Base-by-base conservation (phyloP, 495 filamentous ascomycete genomes). In the Penicillium paradoxum region DNA sequence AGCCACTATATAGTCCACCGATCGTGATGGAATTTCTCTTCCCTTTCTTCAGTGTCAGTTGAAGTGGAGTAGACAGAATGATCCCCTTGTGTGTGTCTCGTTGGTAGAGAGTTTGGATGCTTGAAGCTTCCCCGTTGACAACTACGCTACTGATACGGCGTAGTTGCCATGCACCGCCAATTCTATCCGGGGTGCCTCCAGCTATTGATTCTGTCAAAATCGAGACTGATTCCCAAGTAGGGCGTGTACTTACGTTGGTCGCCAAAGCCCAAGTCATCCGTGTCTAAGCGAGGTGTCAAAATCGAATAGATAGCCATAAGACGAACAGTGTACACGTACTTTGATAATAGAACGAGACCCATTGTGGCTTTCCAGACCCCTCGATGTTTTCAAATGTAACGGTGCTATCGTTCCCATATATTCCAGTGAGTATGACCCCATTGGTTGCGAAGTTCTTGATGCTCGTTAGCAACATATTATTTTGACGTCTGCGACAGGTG, bases 321-420 rank as follows among this genome's bases (percentile, higher is more conserved):
- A 15, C 6, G 14, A 8, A 19, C 7, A 29, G 4, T 7, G 21
- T 10, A 18, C 34, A 50, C 62, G 14, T 45, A 65, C 59, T 65
- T 39, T 65, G 62, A 44, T 79, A 79, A 51, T 80, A 76, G 59
- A 81, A 79, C 0, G 78, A 79, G 11, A 81, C 67, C 76, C 75
- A 81, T 69, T 81, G 78, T 2, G 71, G 72, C 33, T 74, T 69
- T 17, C 77, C 78, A 6, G 70, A 63, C 6, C 78, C 78, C 49
- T 75, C 59, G 17, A 81, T 73, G 3, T 59, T 62, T 11, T 71
- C 57, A 53, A 81, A 78, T 2, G 72, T 79, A 21, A 78, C 68
- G 0, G 72, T 79, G 57, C 75, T 78, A 43, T 75, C 73, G 47
- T 79, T 79, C 7, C 74, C 76, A 49, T 74, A 71, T 41, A 79